Percentiles rank a stretch among this genome's conserved stretches.
These are phyloP conservation scores for Epichloe hybrida DNA, from an alignment of 2,329 filamentous ascomycete species.

Conservation along the genomic window DNA sequence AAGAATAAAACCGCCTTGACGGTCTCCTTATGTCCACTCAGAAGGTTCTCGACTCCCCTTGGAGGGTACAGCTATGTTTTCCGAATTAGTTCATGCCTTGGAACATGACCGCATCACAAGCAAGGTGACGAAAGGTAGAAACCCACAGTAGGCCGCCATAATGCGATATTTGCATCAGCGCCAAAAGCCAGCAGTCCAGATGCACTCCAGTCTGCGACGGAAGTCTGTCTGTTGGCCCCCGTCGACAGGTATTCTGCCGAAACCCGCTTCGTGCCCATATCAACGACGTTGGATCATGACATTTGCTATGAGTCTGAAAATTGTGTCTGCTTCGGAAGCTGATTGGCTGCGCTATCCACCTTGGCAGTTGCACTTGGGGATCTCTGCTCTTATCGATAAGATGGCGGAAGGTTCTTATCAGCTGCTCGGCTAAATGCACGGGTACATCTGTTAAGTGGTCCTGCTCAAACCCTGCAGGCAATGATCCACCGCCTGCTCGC, in stretches of 20 bases:
- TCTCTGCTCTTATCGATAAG: conserved; percentile 1
- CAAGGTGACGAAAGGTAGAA: conserved; percentile 7
- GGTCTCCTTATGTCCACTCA: conserved; percentile 63
- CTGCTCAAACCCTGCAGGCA: background rate
- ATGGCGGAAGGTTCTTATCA: background rate
- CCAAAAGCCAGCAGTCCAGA: conserved; percentile 73
- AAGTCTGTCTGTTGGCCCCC: conserved; percentile 82
- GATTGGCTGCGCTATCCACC: conserved; percentile 20
- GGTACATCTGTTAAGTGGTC: background rate
- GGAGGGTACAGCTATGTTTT: conserved; percentile 21
- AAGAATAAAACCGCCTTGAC: conserved; percentile 81
- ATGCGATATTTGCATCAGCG: conserved; percentile 72
- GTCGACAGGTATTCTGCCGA: conserved; percentile 49
- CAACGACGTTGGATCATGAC: conserved; percentile 5
- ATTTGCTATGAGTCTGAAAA: conserved; percentile 20
- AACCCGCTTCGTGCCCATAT: conserved; percentile 18
- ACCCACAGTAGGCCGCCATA: conserved; percentile 72
- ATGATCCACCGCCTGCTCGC: background rate
- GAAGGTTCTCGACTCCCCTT: conserved; percentile 49
- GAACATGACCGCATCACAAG: background rate
- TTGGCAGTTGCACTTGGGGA: background rate
- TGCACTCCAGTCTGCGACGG: conserved; percentile 76
- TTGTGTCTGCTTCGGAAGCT: conserved; percentile 18
- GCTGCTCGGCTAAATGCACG: background rate
- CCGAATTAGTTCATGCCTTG: background rate